Conservation (phyloP, 495 filamentous ascomycete genomes). For the Hyphodiscus hymeniophilus region DNA sequence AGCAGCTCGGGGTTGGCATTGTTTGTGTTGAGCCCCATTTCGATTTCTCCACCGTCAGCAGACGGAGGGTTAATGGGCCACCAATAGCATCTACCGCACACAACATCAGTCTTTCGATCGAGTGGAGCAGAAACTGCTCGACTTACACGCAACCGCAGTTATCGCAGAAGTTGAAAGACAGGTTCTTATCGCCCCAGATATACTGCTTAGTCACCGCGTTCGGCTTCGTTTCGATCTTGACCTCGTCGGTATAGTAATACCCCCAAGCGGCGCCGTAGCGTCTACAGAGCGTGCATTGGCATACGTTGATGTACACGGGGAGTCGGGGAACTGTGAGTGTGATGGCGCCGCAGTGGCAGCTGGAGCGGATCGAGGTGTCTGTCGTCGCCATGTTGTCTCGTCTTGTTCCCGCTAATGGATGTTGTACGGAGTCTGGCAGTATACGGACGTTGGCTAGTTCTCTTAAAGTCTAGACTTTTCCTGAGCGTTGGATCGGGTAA, state of each 20-base stretch:
- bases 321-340: constrained; percentile 24
- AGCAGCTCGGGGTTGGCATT: constrained; percentile 13
- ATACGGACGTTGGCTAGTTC: too few relatives aligned
- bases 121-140: constrained; percentile 12
- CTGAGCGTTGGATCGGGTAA: too few relatives aligned
- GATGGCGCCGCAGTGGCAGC: constrained; percentile 30
- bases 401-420: too few relatives aligned
- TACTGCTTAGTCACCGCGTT: constrained; percentile 19
- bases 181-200: constrained; percentile 13
- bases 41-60: constrained; percentile 14
- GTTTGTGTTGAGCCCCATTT: constrained; percentile 17
- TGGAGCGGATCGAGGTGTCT: constrained; percentile 16
- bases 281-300: constrained; percentile 29
- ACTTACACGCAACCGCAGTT: constrained; percentile 19
- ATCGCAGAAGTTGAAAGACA: constrained; percentile 19
- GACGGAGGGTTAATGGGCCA: constrained; percentile 13
- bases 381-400: constrained; percentile 14
- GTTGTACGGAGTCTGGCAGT: constrained; percentile 10
- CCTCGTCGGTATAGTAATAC: constrained; percentile 27
- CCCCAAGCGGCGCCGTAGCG: constrained; percentile 28
- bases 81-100: constrained; percentile 18
- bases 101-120: constrained; percentile 12
- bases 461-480: too few relatives aligned
- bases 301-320: constrained; percentile 26
- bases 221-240: constrained; percentile 21